Percentiles rank a stretch among this genome's conserved stretches.
Evolutionary conservation across 257 asterid species (phyloP).

Genomic region (Lycium ferocissimum): DNA sequence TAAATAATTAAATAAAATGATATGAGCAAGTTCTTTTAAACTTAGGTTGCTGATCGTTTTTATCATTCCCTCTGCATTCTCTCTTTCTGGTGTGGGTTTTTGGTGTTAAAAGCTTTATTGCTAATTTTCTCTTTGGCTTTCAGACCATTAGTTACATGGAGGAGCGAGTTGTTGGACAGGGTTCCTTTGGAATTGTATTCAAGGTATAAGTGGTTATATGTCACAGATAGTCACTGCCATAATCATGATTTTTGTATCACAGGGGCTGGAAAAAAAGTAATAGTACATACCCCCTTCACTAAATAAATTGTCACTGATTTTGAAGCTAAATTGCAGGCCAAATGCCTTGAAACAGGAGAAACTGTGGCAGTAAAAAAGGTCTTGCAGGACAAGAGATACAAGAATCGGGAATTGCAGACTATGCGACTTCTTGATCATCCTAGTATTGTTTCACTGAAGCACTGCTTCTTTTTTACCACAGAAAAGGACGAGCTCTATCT

Average conservation of each 20-base stretch:
- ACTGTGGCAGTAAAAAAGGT: constrained; percentile 82
- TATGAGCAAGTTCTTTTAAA: background rate
- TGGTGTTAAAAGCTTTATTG: background rate
- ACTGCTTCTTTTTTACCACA: constrained; percentile 84
- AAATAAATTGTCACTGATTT: background rate
- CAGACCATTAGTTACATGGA: constrained; percentile 95
- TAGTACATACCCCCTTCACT: background rate
- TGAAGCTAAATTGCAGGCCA: constrained; percentile 55
- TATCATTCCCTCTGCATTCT: too few species aligned
- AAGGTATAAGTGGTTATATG: constrained; percentile 52
- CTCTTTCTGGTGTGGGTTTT: background rate
- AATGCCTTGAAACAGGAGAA: constrained; percentile 81
- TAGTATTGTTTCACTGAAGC: constrained; percentile 73
- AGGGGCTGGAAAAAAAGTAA: background rate
- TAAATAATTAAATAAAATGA: background rate
- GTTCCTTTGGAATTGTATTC: constrained; percentile 90
- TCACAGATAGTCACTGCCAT: background rate
- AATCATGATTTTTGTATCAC: background rate
- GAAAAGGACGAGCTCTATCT: constrained; percentile 82
- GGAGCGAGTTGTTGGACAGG: constrained; percentile 89
- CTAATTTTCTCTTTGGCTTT: constrained; percentile 7
- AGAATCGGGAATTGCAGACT: constrained; percentile 79
- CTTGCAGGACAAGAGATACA: constrained; percentile 82
- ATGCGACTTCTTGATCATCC: constrained; percentile 90
- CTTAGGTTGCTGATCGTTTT: background rate